Base-by-base conservation (phyloP, 257 asterid species). In the Vinca minor region DNA sequence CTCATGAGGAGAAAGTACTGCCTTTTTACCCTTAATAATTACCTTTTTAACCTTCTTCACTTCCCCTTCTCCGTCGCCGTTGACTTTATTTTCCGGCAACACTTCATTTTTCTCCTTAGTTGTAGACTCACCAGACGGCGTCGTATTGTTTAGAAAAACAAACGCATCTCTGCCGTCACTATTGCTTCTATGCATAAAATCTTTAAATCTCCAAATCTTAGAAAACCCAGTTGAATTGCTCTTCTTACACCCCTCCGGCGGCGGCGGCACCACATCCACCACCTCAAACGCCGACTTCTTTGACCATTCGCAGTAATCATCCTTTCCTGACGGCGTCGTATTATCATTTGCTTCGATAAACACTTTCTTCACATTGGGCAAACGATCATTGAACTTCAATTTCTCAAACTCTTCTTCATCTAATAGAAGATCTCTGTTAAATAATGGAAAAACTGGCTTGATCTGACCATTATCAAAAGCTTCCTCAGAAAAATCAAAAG, bases 151-250 rank as follows among this genome's bases (percentile, higher is more conserved):
- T 55, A 93, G 68, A 75, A 85, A 93, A 4, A 93, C 96, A 38
- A 84, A 89, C 0, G 97, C 87, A 67, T 93, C 97, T 39, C 89
- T 77, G 13, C 98, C 97, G 21, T 93, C 97, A 49, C 97, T 93
- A 34, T 83, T 81, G 46, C 87, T 75, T 74, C 96, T 78, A 44
- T 81, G 79, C 68, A 76, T 71, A 49, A 74, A 70, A 3, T 89
- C 88, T 73, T 78, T 81, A 67, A 86, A 82, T 70, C 91, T 76
- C 91, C 91, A 80, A 10, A 80, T 36, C 77, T 82, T 86, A 15
- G 91, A 86, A 55, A 82, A 86, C 57, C 91, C 94, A 15, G 94
- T 86, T 10, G 94, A 86, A 47, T 84, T 81, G 45, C 94, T 86
- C 84, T 86, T 86, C 78, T 75, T 79, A 62, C 95, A 83, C 11